Base-by-base conservation (phyloP, 148 eudicot genomes). In the Cornus kousa region DNA sequence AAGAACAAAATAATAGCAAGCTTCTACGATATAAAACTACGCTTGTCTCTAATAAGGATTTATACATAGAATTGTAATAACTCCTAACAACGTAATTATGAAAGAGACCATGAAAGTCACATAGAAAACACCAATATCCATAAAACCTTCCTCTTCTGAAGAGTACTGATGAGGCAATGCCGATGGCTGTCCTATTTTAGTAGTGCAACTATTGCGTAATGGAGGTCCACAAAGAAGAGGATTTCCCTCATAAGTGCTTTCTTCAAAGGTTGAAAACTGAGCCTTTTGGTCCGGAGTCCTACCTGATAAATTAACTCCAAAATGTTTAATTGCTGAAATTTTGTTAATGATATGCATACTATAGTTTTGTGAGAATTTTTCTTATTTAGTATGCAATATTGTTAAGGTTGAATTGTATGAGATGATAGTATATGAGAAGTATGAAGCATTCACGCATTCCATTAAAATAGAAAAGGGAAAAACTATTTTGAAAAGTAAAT, bases 271-370 rank as follows among this genome's bases (percentile, higher is more conserved):
- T 28, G 28, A 28, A 28, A 28, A 28, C 28, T 28, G 28, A 0
- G 28, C 28, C 28, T 28, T 28, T 28, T 28, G 28, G 28, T 28
- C 20, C n/a, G 74, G 74, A 1, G 17, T 48, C 20, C 33, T 43
- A 39, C 74, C 74, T 9, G 31, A 39, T 23, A 71, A 71, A 17
- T 72, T 53, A n/a, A n/a, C n/a, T n/a, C n/a, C n/a, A n/a, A n/a
- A n/a, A n/a, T n/a, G n/a, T n/a, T n/a, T n/a, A n/a, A n/a, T n/a
- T n/a, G n/a, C n/a, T n/a, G n/a, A n/a, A n/a, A n/a, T n/a, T n/a
- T n/a, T n/a, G n/a, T n/a, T n/a, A n/a, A n/a, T n/a, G n/a, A n/a
- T n/a, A n/a, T n/a, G n/a, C n/a, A n/a, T n/a, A n/a, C n/a, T n/a
- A n/a, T n/a, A n/a, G n/a, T n/a, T n/a, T n/a, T n/a, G n/a, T n/a